phyloP scores from a whole-genome alignment of 805 yeast species.

The Jamesozyma lodderae region DNA sequence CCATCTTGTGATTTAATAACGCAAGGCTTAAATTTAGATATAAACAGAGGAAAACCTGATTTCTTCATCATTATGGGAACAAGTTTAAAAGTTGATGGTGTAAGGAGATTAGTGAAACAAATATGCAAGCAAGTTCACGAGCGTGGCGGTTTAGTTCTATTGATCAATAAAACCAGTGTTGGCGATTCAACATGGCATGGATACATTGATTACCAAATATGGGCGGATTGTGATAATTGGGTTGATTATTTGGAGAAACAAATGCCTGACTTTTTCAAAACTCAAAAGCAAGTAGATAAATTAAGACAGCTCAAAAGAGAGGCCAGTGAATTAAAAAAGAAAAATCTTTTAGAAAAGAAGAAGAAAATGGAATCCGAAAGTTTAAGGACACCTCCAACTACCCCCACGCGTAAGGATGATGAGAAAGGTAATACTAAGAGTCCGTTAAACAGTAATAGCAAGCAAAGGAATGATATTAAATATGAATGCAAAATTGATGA shows the following conservation, averaged over 20 bases:
- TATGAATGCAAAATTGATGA: not conserved
- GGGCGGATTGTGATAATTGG: slow-evolving; percentile 78
- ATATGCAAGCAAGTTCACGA: slow-evolving; percentile 64
- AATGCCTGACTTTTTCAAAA: slow-evolving; percentile 54
- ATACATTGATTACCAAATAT: slow-evolving; percentile 68
- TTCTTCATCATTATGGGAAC: slow-evolving; percentile 86
- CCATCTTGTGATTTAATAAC: slow-evolving; percentile 79
- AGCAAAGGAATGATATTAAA: not conserved
- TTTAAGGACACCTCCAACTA: slow-evolving; percentile 27
- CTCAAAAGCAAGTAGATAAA: slow-evolving; percentile 35
- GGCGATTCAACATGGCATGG: slow-evolving; percentile 58
- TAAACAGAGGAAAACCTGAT: slow-evolving; percentile 56
- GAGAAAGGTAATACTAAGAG: too few relatives aligned
- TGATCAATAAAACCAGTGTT: slow-evolving; percentile 62
- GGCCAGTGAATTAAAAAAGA: slow-evolving; percentile 26
- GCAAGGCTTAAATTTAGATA: slow-evolving; percentile 56
- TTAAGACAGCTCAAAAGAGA: slow-evolving; percentile 25
- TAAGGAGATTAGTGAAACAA: slow-evolving; percentile 62
- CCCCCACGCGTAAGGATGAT: too few relatives aligned
- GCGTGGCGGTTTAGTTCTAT: slow-evolving; percentile 68
- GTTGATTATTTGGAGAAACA: slow-evolving; percentile 44
- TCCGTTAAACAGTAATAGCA: too few relatives aligned
- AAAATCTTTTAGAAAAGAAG: slow-evolving; percentile 7
- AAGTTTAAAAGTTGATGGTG: slow-evolving; percentile 84
- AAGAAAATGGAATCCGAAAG: slow-evolving; percentile 3